These are phyloP conservation scores for Cytidiella melzeri DNA, from an alignment of 768 basidiomycete species.

Conservation along the genomic window DNA sequence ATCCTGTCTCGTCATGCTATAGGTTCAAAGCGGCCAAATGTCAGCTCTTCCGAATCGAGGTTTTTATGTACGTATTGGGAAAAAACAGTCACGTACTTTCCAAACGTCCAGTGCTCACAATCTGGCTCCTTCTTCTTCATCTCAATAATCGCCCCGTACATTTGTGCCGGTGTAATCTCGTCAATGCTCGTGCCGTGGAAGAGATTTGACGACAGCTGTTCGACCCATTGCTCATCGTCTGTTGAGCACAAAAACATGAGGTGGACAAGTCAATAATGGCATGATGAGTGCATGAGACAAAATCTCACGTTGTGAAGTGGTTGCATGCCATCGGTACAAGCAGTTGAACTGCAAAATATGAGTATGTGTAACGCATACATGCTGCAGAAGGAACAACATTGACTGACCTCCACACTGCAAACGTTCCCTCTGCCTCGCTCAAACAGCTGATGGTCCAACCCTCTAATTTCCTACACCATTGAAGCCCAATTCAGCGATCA, in stretches of 20 bases:
- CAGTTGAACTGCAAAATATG: conserved; percentile 63
- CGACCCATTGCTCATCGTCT: conserved; percentile 68
- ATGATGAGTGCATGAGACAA: not conserved
- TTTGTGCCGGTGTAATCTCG: conserved; percentile 39
- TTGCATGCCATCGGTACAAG: conserved; percentile 83
- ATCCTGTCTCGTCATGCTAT: conserved; percentile 53
- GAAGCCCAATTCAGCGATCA: conserved; percentile 2
- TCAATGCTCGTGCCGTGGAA: conserved; percentile 52
- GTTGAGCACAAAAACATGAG: too few relatives aligned
- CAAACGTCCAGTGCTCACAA: conserved; percentile 61
- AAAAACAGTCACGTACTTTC: conserved; percentile 44
- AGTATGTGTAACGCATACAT: not conserved
- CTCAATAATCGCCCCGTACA: conserved; percentile 38
- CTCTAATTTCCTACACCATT: conserved; percentile 53
- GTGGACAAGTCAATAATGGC: not conserved
- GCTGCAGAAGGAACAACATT: not conserved
- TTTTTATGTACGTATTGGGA: too few relatives aligned
- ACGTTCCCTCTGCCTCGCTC: conserved; percentile 79
- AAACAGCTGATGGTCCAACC: conserved; percentile 55
- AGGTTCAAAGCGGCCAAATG: not conserved
- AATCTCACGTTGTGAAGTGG: conserved; percentile 42
- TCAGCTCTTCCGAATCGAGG: not conserved
- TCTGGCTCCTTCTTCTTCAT: conserved; percentile 38
- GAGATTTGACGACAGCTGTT: conserved; percentile 38
- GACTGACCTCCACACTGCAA: conserved; percentile 70